Conservation (phyloP, 2,329 filamentous ascomycete genomes). For the Xylariaceae sp. region DNA sequence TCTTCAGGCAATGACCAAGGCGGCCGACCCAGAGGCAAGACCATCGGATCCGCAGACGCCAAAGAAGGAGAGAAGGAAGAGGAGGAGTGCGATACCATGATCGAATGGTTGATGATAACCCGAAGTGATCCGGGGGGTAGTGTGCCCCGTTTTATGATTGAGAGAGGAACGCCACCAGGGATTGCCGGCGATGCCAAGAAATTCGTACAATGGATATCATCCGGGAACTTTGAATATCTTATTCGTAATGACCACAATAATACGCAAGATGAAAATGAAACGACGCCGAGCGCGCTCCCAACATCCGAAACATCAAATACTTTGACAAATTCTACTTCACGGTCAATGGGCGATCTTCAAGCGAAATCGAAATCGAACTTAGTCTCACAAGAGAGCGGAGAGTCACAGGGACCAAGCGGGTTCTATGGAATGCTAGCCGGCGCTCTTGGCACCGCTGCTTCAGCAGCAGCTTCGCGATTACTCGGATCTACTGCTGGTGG, state of each 20-base stretch:
- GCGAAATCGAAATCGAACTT: slow-evolving; percentile 27
- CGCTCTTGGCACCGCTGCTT: slow-evolving; percentile 57
- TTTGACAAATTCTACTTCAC: slow-evolving; percentile 32
- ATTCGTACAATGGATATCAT: slow-evolving; percentile 75
- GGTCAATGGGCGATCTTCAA: slow-evolving; percentile 18
- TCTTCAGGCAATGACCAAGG: slow-evolving; percentile 37
- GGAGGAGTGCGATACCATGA: slow-evolving; percentile 47
- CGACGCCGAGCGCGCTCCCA: slow-evolving; percentile 40
- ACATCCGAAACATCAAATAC: slow-evolving; percentile 22
- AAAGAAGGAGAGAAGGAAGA: slow-evolving; percentile 23
- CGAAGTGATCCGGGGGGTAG: slow-evolving; percentile 87
- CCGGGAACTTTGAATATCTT: slow-evolving; percentile 47
- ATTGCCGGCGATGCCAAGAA: slow-evolving; percentile 81
- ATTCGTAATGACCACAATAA: slow-evolving; percentile 32
- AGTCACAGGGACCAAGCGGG: slow-evolving; percentile 48
- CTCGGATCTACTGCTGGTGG: slow-evolving; percentile 41
- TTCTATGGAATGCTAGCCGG: slow-evolving; percentile 62
- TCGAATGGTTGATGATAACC: slow-evolving; percentile 95
- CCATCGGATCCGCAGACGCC: slow-evolving; percentile 40
- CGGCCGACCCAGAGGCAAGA: slow-evolving; percentile 43
- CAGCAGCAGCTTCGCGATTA: slow-evolving; percentile 56
- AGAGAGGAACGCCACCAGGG: slow-evolving; percentile 81
- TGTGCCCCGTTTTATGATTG: slow-evolving; percentile 90
- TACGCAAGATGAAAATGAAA: slow-evolving; percentile 29
- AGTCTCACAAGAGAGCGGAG: slow-evolving; percentile 31